Base-by-base conservation (phyloP, 306 rosid genomes). In the Trifolium fragiferum region DNA sequence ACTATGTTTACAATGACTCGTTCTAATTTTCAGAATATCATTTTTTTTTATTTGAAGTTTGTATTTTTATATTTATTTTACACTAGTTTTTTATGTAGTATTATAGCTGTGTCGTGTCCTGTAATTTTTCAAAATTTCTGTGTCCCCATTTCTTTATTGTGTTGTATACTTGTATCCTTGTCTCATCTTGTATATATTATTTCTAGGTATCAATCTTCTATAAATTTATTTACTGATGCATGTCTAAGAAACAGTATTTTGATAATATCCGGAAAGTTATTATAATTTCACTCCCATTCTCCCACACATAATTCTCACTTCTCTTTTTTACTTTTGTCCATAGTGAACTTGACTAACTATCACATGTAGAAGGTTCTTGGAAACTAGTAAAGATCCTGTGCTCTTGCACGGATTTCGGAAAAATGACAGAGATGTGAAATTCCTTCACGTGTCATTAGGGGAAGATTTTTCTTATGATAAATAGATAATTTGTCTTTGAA, bases 341-440 rank as follows among this genome's bases (percentile, higher is more conserved):
- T 64, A 30, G 66, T 19, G 62, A 69, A 57, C 51, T 70, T 54
- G 50, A 74, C 23, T 70, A 49, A 19, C 54, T 37, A n/a, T 73
- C 18, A 33, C 44, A 49, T 61, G 25, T 66, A 66, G 55, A 70
- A 46, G 43, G 47, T 16, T 83, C 37, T 60, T 47, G 63, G 64
- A 70, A 67, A 55, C 41, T 3, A 13, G 16, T 25, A 58, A 12
- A 58, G 38, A 25, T 58, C 18, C 64, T 6, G 10, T 58, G 38
- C 19, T 27, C 19, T 25, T 25, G 16, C 38, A 7, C 37, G 11
- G 23, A 27, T 58, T 27, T 27, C 20, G 41, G 38, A 33, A 15
- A 60, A 32, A 60, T 14, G 65, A 59, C 6, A 4, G n/a, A 59
- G 65, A 38, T 59, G 66, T 59, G 18, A 7, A 27, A 14, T 59